phyloP scores from a whole-genome alignment of 306 rosid species.

The Leucaena leucocephala region DNA sequence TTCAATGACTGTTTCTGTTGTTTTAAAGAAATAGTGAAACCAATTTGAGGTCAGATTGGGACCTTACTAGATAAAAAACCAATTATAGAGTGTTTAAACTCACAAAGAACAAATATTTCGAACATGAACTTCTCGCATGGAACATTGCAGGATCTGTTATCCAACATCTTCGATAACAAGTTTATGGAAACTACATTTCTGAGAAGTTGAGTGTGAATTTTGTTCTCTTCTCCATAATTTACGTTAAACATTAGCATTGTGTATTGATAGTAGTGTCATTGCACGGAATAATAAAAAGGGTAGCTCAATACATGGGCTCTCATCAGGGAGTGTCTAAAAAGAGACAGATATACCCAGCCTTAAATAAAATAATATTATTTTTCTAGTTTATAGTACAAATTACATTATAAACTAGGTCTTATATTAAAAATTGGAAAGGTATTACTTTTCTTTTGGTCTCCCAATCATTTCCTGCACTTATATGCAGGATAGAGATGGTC shows the following conservation, averaged over 20 bases:
- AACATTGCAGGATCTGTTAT: neutral
- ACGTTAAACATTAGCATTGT: neutral
- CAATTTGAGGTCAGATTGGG: neutral
- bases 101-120: neutral
- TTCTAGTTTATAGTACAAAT: no score
- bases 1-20: neutral
- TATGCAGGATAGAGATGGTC: conserved; percentile 91
- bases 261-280: neutral
- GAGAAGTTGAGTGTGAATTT: neutral
- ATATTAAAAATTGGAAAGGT: neutral
- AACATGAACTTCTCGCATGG: neutral
- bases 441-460: neutral
- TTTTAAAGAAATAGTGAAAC: neutral
- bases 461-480: conserved; percentile 13
- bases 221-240: neutral
- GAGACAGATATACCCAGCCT: no score
- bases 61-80: neutral
- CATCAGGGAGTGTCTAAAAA: no score
- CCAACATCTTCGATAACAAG: neutral
- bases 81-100: neutral
- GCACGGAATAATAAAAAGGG: no score
- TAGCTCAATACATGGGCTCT: no score
- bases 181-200: neutral
- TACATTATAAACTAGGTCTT: no score
- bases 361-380: no score